These are phyloP conservation scores for Gyromitra esculenta DNA, from an alignment of 2,329 filamentous ascomycete species.

Conservation along the genomic window DNA sequence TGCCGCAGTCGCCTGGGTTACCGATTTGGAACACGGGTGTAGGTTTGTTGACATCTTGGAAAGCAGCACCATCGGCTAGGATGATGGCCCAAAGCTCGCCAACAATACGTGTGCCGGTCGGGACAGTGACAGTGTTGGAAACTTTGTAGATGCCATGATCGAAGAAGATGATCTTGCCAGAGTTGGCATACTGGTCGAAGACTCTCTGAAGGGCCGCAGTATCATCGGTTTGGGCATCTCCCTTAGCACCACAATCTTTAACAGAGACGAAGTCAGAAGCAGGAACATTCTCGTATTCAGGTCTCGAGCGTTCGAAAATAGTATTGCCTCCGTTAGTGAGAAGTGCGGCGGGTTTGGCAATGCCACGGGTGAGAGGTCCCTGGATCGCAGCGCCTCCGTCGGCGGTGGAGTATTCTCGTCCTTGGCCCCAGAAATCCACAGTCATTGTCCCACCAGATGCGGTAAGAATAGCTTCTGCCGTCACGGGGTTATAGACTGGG, in stretches of 20 bases:
- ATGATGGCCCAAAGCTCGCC: slow-evolving; percentile 70
- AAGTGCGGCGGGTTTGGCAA: slow-evolving; percentile 73
- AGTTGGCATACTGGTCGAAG: slow-evolving; percentile 69
- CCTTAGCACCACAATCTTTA: slow-evolving; percentile 82
- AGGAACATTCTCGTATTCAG: slow-evolving; percentile 78
- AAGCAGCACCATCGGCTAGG: slow-evolving; percentile 68
- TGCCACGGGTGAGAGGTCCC: slow-evolving; percentile 66
- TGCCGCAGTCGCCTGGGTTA: slow-evolving; percentile 70
- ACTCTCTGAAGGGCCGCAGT: slow-evolving; percentile 85
- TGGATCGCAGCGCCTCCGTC: slow-evolving; percentile 69
- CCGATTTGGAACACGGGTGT: slow-evolving; percentile 75
- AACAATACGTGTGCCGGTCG: slow-evolving; percentile 66
- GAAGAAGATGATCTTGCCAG: slow-evolving; percentile 76
- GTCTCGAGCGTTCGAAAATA: slow-evolving; percentile 85
- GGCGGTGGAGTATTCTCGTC: slow-evolving; percentile 70
- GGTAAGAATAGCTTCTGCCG: slow-evolving; percentile 68
- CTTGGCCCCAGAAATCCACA: slow-evolving; percentile 80
- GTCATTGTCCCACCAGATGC: slow-evolving; percentile 68
- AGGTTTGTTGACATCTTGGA: slow-evolving; percentile 69
- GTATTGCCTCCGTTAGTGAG: slow-evolving; percentile 70
- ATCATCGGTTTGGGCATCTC: slow-evolving; percentile 88
- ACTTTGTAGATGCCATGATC: slow-evolving; percentile 79
- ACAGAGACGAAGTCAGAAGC: slow-evolving; percentile 81
- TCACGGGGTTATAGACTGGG: slow-evolving; percentile 65
- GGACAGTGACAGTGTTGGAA: slow-evolving; percentile 74